A percentile compares a stretch with the other conserved stretches of the same genome.
Evolutionary conservation across 345 rosid genomes (phyloP).

Genomic region (Ceriops tagal): DNA sequence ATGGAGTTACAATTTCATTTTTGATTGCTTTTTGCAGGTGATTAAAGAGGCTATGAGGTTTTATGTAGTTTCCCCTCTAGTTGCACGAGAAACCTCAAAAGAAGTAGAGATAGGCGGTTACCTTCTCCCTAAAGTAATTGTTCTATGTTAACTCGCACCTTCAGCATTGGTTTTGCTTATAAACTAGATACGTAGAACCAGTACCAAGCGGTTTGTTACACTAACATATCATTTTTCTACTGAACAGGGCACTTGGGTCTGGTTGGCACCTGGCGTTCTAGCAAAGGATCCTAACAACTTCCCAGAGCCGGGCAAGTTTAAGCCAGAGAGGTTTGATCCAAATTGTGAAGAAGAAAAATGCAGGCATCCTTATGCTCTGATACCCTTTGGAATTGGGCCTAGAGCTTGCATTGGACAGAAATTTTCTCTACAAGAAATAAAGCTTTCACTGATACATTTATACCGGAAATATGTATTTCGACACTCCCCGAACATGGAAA

Average conservation of each 20-base stretch:
- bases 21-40: conserved; percentile 42
- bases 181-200: no score
- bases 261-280: conserved; percentile 83
- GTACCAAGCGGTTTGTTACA: no score
- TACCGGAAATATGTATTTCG: conserved; percentile 60
- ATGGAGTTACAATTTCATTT: conserved; percentile 3
- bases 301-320: conserved; percentile 79
- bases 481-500: conserved; percentile 79
- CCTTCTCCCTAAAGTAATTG: conserved; percentile 71
- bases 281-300: conserved; percentile 89
- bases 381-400: conserved; percentile 93
- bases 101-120: conserved; percentile 82
- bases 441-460: conserved; percentile 65
- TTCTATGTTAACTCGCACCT: background rate
- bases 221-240: background rate
- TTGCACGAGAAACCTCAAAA: conserved; percentile 77
- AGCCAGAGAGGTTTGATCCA: conserved; percentile 80
- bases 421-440: conserved; percentile 73
- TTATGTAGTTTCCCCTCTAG: conserved; percentile 75
- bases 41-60: conserved; percentile 84
- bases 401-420: conserved; percentile 84
- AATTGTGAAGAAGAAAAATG: conserved; percentile 69
- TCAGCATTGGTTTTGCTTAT: no score
- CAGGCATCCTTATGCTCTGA: conserved; percentile 81
- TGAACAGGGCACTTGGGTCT: conserved; percentile 85